phyloP scores from a whole-genome alignment of 108 stramenopile genomes.

The Cyclotella distinguenda region DNA sequence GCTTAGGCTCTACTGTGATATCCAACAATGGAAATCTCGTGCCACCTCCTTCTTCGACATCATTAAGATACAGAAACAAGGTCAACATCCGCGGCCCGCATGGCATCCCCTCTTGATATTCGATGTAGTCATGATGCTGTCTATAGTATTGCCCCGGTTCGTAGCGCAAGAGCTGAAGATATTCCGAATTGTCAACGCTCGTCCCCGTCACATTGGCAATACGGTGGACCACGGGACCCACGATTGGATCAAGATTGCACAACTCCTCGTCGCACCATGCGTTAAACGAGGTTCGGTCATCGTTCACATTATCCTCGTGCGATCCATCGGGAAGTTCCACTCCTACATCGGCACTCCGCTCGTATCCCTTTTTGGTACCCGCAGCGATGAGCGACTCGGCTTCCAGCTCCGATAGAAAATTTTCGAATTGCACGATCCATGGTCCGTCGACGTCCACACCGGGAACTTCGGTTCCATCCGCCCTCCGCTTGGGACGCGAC shows the following conservation, averaged over 20 bases:
- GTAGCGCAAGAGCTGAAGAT: constrained; percentile 66
- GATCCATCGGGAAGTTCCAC: constrained; percentile 62
- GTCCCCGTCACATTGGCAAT: constrained; percentile 55
- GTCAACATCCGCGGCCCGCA: constrained; percentile 81
- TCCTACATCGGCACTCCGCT: constrained; percentile 84
- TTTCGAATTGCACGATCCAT: constrained; percentile 86
- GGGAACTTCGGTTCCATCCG: constrained; percentile 38
- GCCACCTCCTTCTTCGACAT: constrained; percentile 62
- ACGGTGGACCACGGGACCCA: constrained; percentile 35
- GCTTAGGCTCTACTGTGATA: constrained; percentile 42
- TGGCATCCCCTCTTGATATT: constrained; percentile 46
- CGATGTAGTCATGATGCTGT: constrained; percentile 60
- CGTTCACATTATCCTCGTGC: constrained; percentile 49
- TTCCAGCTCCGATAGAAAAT: constrained; percentile 80
- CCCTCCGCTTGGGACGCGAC: constrained; percentile 49
- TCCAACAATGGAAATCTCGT: constrained; percentile 50
- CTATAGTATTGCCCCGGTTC: constrained; percentile 54
- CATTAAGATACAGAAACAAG: constrained; percentile 84
- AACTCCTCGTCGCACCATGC: constrained; percentile 58
- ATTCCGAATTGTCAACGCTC: constrained; percentile 57
- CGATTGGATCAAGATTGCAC: constrained; percentile 42
- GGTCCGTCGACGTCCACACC: constrained; percentile 55
- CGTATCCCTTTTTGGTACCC: constrained; percentile 60
- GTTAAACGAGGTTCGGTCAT: constrained; percentile 54
- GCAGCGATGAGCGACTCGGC: constrained; percentile 68